Evolutionary conservation across 2,329 filamentous ascomycete genomes (phyloP).

Genomic region (Dryadomyces quercivorus): DNA sequence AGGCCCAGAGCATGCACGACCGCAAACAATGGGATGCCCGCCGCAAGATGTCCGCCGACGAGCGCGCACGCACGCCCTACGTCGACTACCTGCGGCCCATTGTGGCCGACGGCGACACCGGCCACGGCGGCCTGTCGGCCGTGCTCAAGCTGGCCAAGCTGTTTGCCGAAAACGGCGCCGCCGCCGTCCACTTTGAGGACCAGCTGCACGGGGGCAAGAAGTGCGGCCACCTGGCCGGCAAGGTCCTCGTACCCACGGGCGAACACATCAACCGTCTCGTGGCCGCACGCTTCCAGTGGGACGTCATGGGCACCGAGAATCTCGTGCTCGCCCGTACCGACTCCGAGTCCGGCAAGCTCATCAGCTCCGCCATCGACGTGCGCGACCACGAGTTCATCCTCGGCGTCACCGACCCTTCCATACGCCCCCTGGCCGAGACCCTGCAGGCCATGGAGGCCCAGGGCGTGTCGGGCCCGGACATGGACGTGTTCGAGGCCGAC

Average conservation of each 20-base stretch:
- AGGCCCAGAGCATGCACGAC: conserved; percentile 94
- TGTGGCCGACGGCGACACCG: conserved; percentile 91
- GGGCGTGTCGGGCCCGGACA: conserved; percentile 66
- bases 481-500: conserved; percentile 72
- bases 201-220: conserved; percentile 98
- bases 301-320: conserved; percentile 93
- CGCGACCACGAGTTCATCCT: conserved; percentile 94
- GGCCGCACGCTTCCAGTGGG: conserved; percentile 92
- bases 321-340: conserved; percentile 91
- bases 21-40: conserved; percentile 86
- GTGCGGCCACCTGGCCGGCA: conserved; percentile 91
- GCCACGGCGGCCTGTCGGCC: conserved; percentile 82
- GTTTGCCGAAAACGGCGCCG: conserved; percentile 93
- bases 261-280: conserved; percentile 95
- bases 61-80: conserved; percentile 69
- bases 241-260: conserved; percentile 83
- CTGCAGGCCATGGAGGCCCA: conserved; percentile 79
- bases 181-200: conserved; percentile 94
- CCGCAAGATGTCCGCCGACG: conserved; percentile 60
- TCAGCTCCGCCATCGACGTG: conserved; percentile 84
- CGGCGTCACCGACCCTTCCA: conserved; percentile 26
- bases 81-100: conserved; percentile 85
- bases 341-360: conserved; percentile 81
- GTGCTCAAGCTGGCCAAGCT: conserved; percentile 95
- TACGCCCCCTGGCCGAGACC: conserved; percentile 49